Evolutionary conservation across 306 rosid genomes (phyloP).

Genomic region (Rosa persica): DNA sequence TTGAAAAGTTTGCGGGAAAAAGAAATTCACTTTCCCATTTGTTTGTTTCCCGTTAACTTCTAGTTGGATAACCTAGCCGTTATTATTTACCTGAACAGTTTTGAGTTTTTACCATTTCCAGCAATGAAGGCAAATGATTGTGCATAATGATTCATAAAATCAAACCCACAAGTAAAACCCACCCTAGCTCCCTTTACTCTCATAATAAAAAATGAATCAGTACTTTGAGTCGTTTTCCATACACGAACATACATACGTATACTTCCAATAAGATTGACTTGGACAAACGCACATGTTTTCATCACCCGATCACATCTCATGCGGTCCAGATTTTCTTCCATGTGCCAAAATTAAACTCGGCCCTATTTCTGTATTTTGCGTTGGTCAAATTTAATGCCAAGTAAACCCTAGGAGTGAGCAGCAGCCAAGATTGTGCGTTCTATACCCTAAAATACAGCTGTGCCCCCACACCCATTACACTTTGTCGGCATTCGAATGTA

Average conservation of each 20-base stretch:
- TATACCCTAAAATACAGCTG: not conserved
- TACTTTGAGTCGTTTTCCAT: not conserved
- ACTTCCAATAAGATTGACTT: not conserved
- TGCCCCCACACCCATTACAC: not conserved
- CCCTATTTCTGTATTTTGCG: not conserved
- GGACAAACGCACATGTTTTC: constrained; percentile 6
- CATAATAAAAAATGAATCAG: not conserved
- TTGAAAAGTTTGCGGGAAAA: not conserved
- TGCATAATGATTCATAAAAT: not conserved
- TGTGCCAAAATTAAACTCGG: not conserved
- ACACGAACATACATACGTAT: not conserved
- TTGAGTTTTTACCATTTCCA: not conserved
- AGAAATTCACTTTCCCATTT: not conserved
- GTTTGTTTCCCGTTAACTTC: not conserved
- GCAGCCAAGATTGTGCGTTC: constrained; percentile 1
- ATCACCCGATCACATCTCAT: not conserved
- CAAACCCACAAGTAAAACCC: not conserved
- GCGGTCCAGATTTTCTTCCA: not conserved
- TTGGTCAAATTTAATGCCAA: constrained; percentile 18
- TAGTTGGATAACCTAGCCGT: not conserved
- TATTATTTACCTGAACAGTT: not conserved
- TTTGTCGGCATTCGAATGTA: constrained; percentile 24
- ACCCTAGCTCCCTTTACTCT: not conserved
- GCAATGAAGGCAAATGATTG: constrained; percentile 11
- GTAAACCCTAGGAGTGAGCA: constrained; percentile 21